Percentiles rank a stretch among this genome's conserved stretches.
These are phyloP conservation scores for Cerioporus squamosus DNA, from an alignment of 1,284 basidiomycete genomes.

Conservation along the genomic window DNA sequence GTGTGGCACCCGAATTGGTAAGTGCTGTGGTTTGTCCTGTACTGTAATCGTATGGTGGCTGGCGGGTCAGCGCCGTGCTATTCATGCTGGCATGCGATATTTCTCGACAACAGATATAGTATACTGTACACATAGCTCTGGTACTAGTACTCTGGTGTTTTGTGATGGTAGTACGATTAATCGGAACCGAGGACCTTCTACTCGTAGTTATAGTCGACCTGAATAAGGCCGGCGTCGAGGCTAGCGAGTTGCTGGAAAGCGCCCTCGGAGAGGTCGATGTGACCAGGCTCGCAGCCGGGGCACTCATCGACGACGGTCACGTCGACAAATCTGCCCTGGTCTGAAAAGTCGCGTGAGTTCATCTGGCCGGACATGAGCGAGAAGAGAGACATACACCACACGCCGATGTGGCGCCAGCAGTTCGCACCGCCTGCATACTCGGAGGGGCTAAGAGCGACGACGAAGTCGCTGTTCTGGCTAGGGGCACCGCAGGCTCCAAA, in stretches of 20 bases:
- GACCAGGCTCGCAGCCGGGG: conserved; percentile 4
- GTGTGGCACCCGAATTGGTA: no score
- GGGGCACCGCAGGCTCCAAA: conserved; percentile 4
- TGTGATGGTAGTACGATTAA: no score
- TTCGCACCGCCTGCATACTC: conserved; percentile 10
- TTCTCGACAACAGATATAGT: no score
- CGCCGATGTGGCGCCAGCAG: conserved; percentile 8
- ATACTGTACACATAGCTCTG: no score
- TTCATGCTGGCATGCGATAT: no score
- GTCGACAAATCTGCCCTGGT: conserved; percentile 5
- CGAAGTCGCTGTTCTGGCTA: conserved; percentile 10
- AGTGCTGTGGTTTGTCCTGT: no score
- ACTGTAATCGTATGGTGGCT: no score
- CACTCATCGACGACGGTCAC: conserved; percentile 9
- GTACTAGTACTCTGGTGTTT: no score
- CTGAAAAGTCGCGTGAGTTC: background rate
- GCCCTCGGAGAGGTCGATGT: conserved; percentile 6
- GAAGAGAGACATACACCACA: background rate
- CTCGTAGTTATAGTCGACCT: background rate
- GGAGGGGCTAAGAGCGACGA: conserved; percentile 14
- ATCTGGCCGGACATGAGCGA: no score
- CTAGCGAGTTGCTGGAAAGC: background rate
- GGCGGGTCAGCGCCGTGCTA: no score
- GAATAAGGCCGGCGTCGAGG: background rate
- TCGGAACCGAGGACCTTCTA: no score